Conservation (phyloP, 2,329 filamentous ascomycete genomes). For the Aspergillus sp. region DNA sequence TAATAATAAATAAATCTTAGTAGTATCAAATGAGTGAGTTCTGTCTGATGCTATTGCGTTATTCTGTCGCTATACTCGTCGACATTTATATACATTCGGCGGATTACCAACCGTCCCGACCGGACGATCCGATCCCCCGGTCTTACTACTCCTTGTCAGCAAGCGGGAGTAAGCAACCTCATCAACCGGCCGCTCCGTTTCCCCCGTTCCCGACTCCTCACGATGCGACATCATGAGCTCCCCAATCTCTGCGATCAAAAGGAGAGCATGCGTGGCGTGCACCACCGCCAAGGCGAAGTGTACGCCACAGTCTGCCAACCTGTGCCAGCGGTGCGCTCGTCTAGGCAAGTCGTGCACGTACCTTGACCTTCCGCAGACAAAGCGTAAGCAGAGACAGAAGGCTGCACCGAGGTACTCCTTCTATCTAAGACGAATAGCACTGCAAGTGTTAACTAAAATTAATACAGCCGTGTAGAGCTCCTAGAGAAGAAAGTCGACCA, state of each 20-base stretch:
- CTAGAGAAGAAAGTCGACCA: conserved; percentile 26
- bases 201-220: not conserved
- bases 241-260: conserved; percentile 16
- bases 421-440: not conserved
- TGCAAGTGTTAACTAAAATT: too few species aligned
- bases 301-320: conserved; percentile 20
- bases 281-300: conserved; percentile 28
- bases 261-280: conserved; percentile 27
- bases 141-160: not conserved
- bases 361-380: conserved; percentile 30
- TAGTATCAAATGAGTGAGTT: not conserved
- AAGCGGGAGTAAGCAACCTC: not conserved
- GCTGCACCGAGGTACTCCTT: conserved; percentile 6
- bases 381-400: conserved; percentile 24
- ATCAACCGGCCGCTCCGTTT: conserved; percentile 1
- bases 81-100: not conserved
- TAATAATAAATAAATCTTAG: not conserved
- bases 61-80: not conserved
- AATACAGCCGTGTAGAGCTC: conserved; percentile 23
- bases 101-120: not conserved
- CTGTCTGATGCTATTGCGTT: not conserved
- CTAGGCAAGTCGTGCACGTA: conserved; percentile 29
- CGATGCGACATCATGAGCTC: not conserved
- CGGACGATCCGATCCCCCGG: conserved; percentile 1
- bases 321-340: conserved; percentile 24